Evolutionary conservation across 1,139 yeast species (phyloP).

Genomic region (Protomyces lactucae-debilis): DNA sequence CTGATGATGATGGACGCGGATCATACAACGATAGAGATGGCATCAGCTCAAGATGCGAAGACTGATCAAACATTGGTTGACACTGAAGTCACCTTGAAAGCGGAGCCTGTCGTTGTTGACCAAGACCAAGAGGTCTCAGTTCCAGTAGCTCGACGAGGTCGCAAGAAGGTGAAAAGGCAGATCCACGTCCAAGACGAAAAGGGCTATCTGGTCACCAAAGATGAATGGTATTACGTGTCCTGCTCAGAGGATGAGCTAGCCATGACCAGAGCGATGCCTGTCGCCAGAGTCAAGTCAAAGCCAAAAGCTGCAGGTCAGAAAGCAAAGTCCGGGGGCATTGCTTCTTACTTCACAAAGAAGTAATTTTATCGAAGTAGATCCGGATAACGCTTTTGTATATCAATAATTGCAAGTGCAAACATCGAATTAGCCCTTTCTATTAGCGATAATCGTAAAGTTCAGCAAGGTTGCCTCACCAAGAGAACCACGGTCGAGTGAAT

Average conservation of each 20-base stretch:
- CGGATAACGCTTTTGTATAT: constrained; percentile 70
- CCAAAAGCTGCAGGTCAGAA: not conserved
- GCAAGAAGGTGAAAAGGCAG: constrained; percentile 31
- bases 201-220: constrained; percentile 29
- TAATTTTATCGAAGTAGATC: constrained; percentile 46
- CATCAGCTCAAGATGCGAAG: not conserved
- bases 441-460: too few relatives aligned
- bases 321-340: constrained; percentile 2
- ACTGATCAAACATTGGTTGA: not conserved
- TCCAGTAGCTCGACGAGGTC: not conserved
- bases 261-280: not conserved
- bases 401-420: constrained; percentile 75
- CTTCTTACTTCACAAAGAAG: constrained; percentile 12
- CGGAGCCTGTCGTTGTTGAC: not conserved
- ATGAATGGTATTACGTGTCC: constrained; percentile 27
- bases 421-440: constrained; percentile 66
- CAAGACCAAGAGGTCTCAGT: not conserved
- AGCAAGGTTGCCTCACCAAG: constrained; percentile 49
- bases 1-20: constrained; percentile 26
- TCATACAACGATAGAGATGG: not conserved
- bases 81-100: not conserved
- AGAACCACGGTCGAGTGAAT: constrained; percentile 62
- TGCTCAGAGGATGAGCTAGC: constrained; percentile 27
- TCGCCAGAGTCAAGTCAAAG: not conserved
- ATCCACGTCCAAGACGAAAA: constrained; percentile 29